These are phyloP conservation scores for Plasmopara viticola DNA, from an alignment of 352 stramenopile species.

Conservation along the genomic window DNA sequence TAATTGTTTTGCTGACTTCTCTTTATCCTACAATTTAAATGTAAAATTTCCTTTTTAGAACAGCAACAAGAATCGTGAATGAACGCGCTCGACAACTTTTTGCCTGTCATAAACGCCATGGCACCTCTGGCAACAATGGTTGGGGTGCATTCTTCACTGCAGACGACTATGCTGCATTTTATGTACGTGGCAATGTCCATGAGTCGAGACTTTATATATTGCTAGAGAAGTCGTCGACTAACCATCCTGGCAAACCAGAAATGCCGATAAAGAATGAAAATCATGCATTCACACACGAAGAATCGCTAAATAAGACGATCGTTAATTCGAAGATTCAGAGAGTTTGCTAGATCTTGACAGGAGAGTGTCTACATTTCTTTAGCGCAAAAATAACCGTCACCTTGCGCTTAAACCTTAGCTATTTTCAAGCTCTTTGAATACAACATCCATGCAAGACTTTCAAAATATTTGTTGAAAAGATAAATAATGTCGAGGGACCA, in stretches of 20 bases:
- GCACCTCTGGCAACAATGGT: not conserved
- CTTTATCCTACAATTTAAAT: too few relatives aligned
- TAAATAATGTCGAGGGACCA: slow-evolving; percentile 18
- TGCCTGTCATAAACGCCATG: slow-evolving; percentile 38
- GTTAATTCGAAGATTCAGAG: slow-evolving; percentile 21
- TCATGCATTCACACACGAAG: slow-evolving; percentile 6
- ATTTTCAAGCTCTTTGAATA: slow-evolving; percentile 37
- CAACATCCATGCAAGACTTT: too few relatives aligned
- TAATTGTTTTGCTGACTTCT: too few relatives aligned
- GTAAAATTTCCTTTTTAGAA: too few relatives aligned
- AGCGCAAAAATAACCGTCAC: slow-evolving; percentile 44
- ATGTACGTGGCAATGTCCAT: slow-evolving; percentile 15
- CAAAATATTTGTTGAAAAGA: slow-evolving; percentile 30
- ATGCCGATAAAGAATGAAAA: not conserved
- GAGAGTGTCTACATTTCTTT: slow-evolving; percentile 43
- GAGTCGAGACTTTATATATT: slow-evolving; percentile 27
- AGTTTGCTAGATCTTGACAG: slow-evolving; percentile 25
- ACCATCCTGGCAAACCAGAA: slow-evolving; percentile 17
- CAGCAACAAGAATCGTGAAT: too few relatives aligned
- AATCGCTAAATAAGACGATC: slow-evolving; percentile 35
- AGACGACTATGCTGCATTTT: slow-evolving; percentile 36
- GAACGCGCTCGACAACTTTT: slow-evolving; percentile 40
- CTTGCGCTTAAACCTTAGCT: slow-evolving; percentile 40
- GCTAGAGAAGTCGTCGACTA: slow-evolving; percentile 4
- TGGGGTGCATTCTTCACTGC: too few relatives aligned